Percentiles rank a stretch among this genome's conserved stretches.
Conservation (phyloP, 1,284 basidiomycete genomes). For the Malassezia dermatis region DNA sequence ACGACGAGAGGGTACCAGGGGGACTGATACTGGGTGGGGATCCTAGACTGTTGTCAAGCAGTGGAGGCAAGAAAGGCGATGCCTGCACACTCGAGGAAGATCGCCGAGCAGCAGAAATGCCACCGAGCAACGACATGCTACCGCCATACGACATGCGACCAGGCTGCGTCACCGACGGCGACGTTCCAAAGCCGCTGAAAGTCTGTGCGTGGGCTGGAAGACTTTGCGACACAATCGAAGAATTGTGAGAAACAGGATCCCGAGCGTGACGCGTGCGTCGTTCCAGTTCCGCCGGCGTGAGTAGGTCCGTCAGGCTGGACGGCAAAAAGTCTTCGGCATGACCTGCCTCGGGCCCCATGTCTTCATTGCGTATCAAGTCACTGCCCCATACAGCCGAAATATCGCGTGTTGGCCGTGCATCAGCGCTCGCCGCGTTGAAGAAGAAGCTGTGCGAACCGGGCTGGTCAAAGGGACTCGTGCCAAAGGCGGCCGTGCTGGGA, state of each 20-base stretch:
- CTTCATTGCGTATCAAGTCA: slow-evolving; percentile 11
- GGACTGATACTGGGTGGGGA: slow-evolving; percentile 6
- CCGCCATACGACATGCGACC: not conserved
- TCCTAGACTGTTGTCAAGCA: not conserved
- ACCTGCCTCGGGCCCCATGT: slow-evolving; percentile 22
- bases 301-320: slow-evolving; percentile 40
- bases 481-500: slow-evolving; percentile 22
- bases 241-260: slow-evolving; percentile 17
- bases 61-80: slow-evolving; percentile 8
- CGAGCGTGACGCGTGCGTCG: slow-evolving; percentile 25
- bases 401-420: not conserved
- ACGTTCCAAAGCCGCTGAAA: not conserved
- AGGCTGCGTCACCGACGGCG: not conserved
- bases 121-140: not conserved
- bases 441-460: slow-evolving; percentile 38
- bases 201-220: slow-evolving; percentile 26
- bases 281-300: slow-evolving; percentile 45
- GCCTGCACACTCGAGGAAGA: slow-evolving; percentile 2
- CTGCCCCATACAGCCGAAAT: not conserved
- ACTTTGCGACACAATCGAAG: slow-evolving; percentile 25
- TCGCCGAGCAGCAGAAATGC: not conserved
- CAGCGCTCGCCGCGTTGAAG: slow-evolving; percentile 21
- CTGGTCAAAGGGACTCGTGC: slow-evolving; percentile 45
- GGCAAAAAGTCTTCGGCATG: slow-evolving; percentile 52
- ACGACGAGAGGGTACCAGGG: not conserved